These are phyloP conservation scores for Phytophthora multivora DNA, from an alignment of 352 stramenopile genomes.

Conservation along the genomic window DNA sequence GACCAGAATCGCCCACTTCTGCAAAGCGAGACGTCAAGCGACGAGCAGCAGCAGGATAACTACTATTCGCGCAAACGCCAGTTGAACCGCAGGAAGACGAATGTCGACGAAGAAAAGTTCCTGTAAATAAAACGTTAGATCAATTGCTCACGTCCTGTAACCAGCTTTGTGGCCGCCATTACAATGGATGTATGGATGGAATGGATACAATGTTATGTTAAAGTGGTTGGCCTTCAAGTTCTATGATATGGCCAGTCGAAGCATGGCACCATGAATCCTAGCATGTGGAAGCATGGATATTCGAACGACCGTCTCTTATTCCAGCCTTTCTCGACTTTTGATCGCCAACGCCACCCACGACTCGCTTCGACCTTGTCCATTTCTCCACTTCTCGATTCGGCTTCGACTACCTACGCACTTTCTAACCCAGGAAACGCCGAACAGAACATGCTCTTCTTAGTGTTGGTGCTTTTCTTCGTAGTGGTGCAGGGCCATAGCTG, in stretches of 20 bases:
- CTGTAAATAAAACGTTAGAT: slow-evolving; percentile 45
- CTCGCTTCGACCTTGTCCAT: slow-evolving; percentile 12
- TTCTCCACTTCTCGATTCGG: slow-evolving; percentile 23
- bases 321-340: slow-evolving; percentile 29
- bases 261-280: neutral
- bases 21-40: slow-evolving; percentile 18
- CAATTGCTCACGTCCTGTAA: slow-evolving; percentile 24
- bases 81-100: slow-evolving; percentile 36
- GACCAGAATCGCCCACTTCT: slow-evolving; percentile 30
- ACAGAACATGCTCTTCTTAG: slow-evolving; percentile 9
- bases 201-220: neutral
- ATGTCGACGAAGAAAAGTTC: slow-evolving; percentile 38
- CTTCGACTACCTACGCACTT: slow-evolving; percentile 8
- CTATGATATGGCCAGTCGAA: slow-evolving; percentile 8
- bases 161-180: slow-evolving; percentile 2
- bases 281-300: slow-evolving; percentile 14
- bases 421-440: slow-evolving; percentile 5
- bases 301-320: slow-evolving; percentile 22
- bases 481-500: slow-evolving; percentile 49
- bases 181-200: no score
- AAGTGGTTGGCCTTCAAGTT: neutral
- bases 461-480: slow-evolving; percentile 18
- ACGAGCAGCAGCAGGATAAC: slow-evolving; percentile 26
- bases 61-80: slow-evolving; percentile 39
- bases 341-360: slow-evolving; percentile 11